Conservation (phyloP, 148 eudicot genomes). For the Rhododendron ferrugineum region DNA sequence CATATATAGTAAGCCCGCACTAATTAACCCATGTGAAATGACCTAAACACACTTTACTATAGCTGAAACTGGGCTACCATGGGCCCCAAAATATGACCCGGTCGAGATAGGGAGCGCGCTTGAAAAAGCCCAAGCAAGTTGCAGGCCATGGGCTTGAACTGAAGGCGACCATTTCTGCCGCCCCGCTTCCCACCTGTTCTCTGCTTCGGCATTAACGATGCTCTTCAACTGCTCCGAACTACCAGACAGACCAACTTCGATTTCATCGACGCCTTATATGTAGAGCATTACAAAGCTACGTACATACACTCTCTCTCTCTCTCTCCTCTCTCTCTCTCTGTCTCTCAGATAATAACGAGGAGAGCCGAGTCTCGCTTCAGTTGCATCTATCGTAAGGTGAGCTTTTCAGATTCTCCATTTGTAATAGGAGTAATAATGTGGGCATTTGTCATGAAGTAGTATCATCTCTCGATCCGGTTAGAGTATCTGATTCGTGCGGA, state of each 20-base stretch:
- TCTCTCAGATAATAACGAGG: slow-evolving; percentile 6
- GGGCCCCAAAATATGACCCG: neutral
- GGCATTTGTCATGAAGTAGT: neutral
- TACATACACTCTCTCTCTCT: neutral
- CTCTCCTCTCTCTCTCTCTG: neutral
- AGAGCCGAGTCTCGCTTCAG: neutral
- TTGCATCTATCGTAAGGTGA: slow-evolving; percentile 9
- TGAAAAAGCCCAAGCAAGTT: neutral
- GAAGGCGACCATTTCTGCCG: neutral
- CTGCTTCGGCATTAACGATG: slow-evolving; percentile 15
- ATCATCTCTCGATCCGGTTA: neutral
- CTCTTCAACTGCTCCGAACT: slow-evolving; percentile 16
- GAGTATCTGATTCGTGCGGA: neutral
- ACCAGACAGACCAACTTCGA: slow-evolving; percentile 9
- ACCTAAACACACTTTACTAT: neutral
- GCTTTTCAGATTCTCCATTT: slow-evolving; percentile 1
- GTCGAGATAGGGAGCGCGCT: neutral
- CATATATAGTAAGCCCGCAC: too few species aligned
- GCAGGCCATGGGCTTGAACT: neutral
- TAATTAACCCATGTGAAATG: too few species aligned
- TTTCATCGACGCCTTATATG: slow-evolving; percentile 7
- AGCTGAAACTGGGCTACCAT: neutral
- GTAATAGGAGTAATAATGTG: neutral
- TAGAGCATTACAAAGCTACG: neutral
- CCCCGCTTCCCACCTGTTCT: neutral